phyloP scores from a whole-genome alignment of 306 rosid species.

The Quillaja saponaria region DNA sequence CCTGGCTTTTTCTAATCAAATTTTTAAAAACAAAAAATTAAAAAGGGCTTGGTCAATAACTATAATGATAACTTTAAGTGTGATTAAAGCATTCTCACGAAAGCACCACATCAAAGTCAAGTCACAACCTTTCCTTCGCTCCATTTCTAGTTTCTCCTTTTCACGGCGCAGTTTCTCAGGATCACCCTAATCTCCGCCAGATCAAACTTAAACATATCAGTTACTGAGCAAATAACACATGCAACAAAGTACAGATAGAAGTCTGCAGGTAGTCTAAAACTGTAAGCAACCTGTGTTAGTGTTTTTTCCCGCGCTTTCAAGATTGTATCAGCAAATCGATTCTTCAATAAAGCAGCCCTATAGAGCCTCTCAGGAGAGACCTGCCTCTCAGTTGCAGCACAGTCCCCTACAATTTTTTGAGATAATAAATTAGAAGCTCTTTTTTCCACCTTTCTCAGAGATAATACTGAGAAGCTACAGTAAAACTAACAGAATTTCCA shows the following conservation, averaged over 20 bases:
- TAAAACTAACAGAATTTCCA: background rate
- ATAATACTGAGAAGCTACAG: background rate
- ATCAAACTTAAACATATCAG: constrained; percentile 26
- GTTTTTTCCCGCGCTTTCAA: constrained; percentile 84
- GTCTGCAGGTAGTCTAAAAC: constrained; percentile 22
- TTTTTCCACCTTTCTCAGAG: too few relatives aligned
- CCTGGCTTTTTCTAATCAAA: constrained; percentile 69
- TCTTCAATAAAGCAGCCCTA: constrained; percentile 71
- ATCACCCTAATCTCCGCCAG: constrained; percentile 69
- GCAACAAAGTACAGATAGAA: constrained; percentile 13
- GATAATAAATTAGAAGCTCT: constrained; percentile 26
- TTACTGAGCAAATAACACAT: constrained; percentile 18
- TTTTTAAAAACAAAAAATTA: constrained; percentile 1
- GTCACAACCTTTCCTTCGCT: constrained; percentile 60
- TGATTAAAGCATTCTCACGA: constrained; percentile 12
- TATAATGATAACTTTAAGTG: too few relatives aligned
- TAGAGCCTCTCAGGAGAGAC: constrained; percentile 68
- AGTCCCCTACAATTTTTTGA: constrained; percentile 51
- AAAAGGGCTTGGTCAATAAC: constrained; percentile 4
- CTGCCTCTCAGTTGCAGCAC: constrained; percentile 62
- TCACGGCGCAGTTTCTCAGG: constrained; percentile 72
- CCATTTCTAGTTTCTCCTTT: constrained; percentile 73
- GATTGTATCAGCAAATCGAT: constrained; percentile 78
- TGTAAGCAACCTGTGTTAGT: constrained; percentile 55
- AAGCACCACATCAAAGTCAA: background rate